Evolutionary conservation across 176 grass and related monocot species (phyloP), one percentile per base, ranked within the genome.

Genomic region (Avena eriantha): DNA sequence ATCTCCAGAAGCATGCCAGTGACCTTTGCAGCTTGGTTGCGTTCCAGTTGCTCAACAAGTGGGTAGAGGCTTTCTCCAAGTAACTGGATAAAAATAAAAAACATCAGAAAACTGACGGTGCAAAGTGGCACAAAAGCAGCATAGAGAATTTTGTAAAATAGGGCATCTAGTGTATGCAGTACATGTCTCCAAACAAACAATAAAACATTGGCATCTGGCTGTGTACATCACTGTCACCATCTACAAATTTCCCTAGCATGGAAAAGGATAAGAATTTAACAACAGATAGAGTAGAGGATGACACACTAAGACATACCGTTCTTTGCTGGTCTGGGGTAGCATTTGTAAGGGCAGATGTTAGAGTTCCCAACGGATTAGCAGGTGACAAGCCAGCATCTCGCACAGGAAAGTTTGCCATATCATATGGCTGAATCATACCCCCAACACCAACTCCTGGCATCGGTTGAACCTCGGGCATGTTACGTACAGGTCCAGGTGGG

Each of bases 1-100:
- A 96, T 98, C 85, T 98, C 96, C 78, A 98, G 85, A 35, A 98
- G 93, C 96, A 96, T 98, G 78, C 93, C 96, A 0, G 92, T 96
- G 8, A 94, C 96, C 86, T 95, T 95, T 12, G 93, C 96, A 0
- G 96, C 92, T 66, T 94, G 91, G 23, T 88, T 93, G 18, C 59
- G 96, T 71, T 98, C 96, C 65, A 98, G 86, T 72, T 80, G 78
- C 89, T 98, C 96, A 73, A 95, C 96, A 36, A 95, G 79, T 34
- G 96, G 96, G 69, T 98, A 98, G 5, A 98, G 86, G 77, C 79
- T 95, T 86, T 97, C 95, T 82, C 95, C 95, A 58, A 97, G 93
- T 82, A 97, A 86, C 95, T 97, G 68, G 8, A 83, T 70, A 24
- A 1, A 23, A 67, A 69, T 76, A 26, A n/a, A 6, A 6, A 77